Conservation (phyloP, 176 grass and related monocot species). For the Musa acuminata region DNA sequence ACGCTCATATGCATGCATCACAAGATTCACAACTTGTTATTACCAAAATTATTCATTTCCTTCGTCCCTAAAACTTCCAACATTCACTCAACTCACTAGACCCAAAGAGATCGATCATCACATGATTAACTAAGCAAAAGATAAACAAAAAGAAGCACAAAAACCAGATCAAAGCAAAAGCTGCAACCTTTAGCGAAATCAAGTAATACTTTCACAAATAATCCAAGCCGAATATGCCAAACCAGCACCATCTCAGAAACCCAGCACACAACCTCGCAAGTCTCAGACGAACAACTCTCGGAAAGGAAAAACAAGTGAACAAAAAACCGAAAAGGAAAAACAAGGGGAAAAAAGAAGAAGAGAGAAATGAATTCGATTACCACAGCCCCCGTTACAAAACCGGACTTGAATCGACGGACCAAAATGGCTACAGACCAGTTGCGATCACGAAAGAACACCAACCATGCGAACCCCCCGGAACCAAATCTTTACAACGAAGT, state of each 20-base stretch:
- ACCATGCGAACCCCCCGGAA: background rate
- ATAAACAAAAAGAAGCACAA: background rate
- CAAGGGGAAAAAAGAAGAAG: background rate
- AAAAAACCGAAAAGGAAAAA: background rate
- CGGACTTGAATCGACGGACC: too few species aligned
- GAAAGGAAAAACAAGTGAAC: background rate
- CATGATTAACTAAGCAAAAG: background rate
- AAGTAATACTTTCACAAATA: background rate
- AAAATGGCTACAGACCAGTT: background rate
- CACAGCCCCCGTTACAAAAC: too few species aligned
- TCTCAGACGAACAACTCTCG: too few species aligned
- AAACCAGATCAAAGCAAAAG: background rate
- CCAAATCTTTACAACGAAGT: background rate
- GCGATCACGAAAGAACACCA: background rate
- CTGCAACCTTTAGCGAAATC: background rate
- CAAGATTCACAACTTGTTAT: background rate
- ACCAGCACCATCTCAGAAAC: background rate
- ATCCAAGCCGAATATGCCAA: background rate
- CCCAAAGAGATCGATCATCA: background rate
- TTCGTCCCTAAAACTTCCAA: background rate
- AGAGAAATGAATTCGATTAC: too few species aligned
- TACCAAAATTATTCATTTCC: background rate
- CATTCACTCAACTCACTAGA: too few species aligned
- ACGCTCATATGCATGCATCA: background rate
- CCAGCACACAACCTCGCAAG: background rate